A percentile compares a stretch with the other conserved stretches of the same genome.
Evolutionary conservation across 23 red algal species (phyloP).

Genomic region (Rhodosorus marinus): DNA sequence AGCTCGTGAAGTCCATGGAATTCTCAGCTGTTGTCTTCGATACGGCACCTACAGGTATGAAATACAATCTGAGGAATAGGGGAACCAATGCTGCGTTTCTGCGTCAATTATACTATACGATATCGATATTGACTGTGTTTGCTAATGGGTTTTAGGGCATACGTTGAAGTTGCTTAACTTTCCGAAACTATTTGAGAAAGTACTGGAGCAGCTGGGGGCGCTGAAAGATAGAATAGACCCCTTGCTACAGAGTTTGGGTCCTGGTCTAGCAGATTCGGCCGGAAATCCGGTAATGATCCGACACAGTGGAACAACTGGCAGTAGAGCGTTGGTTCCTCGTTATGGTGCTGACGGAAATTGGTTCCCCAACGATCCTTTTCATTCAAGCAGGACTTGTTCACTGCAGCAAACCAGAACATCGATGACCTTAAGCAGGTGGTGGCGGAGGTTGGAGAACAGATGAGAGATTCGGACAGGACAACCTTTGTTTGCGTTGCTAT

Average conservation of each 20-base stretch:
- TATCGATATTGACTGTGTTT: too few species aligned
- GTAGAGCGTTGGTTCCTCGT: too few species aligned
- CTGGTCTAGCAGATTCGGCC: slow-evolving; percentile 4
- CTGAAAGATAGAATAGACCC: slow-evolving; percentile 19
- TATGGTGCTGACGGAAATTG: too few species aligned
- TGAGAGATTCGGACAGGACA: slow-evolving; percentile 55
- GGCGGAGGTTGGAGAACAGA: slow-evolving; percentile 39
- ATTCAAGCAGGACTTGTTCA: too few species aligned
- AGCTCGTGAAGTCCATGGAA: slow-evolving; percentile 38
- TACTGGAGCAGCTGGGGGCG: slow-evolving; percentile 41
- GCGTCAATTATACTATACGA: too few species aligned
- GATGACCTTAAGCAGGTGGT: slow-evolving; percentile 2
- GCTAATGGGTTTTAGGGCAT: too few species aligned
- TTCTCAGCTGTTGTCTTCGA: slow-evolving; percentile 85
- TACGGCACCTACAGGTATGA: slow-evolving; percentile 86
- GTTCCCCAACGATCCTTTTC: too few species aligned
- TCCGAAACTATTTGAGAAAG: slow-evolving; percentile 50
- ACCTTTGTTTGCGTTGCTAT: slow-evolving; percentile 91
- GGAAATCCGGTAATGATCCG: background rate
- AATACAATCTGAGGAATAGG: too few species aligned
- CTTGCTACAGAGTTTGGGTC: slow-evolving; percentile 42
- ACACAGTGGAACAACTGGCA: background rate
- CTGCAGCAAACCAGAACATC: background rate
- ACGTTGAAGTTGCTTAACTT: slow-evolving; percentile 75
- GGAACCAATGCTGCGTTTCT: too few species aligned